phyloP scores from a whole-genome alignment of 129 eudicot species.

The sunflower (Helianthus annuus) region DNA sequence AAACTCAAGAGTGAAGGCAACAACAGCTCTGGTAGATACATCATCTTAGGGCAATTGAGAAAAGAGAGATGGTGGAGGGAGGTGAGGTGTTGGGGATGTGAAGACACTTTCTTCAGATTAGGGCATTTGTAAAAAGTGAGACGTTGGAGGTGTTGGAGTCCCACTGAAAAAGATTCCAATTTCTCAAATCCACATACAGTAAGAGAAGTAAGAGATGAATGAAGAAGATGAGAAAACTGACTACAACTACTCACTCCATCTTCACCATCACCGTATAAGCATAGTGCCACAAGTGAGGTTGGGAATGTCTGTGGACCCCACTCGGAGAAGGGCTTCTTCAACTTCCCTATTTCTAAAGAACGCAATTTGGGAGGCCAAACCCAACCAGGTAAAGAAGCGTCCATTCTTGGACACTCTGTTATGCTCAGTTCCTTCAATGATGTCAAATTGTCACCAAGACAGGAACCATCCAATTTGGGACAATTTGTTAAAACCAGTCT shows the following conservation, averaged over 20 bases:
- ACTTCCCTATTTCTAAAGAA: neutral
- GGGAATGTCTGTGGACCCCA: neutral
- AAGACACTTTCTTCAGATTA: no score
- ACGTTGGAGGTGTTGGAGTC: neutral
- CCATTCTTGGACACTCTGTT: no score
- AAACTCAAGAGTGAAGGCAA: no score
- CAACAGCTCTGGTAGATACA: no score
- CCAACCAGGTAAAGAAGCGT: neutral
- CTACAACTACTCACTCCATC: neutral
- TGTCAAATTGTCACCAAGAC: neutral
- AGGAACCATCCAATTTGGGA: neutral
- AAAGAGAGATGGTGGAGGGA: no score
- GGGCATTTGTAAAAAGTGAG: no score
- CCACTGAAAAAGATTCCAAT: neutral
- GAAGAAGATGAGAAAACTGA: neutral
- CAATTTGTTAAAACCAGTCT: neutral
- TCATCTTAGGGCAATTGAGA: no score
- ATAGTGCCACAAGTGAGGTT: neutral
- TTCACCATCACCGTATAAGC: neutral
- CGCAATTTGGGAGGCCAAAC: neutral
- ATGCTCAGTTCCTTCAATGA: no score
- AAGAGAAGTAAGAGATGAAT: neutral
- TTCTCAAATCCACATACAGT: neutral
- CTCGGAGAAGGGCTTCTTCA: neutral
- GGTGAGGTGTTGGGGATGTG: no score